These are phyloP conservation scores for Gaertneriomyces semiglobifer DNA, from an alignment of 192 early-diverging fungal species.

Conservation along the genomic window DNA sequence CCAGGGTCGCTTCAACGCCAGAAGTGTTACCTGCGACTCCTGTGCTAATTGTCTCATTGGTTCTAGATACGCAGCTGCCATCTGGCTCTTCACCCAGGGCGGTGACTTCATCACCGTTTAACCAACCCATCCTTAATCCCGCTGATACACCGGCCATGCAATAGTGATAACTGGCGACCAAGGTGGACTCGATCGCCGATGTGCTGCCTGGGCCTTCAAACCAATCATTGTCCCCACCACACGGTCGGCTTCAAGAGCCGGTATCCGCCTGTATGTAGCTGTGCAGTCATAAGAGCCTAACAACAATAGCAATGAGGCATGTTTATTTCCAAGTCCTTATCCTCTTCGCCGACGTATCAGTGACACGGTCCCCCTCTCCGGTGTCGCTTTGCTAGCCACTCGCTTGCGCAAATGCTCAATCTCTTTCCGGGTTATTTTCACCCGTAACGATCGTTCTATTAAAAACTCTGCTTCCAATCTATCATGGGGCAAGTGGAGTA, in stretches of 20 bases:
- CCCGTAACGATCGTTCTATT: conserved; percentile 64
- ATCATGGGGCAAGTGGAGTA: conserved; percentile 77
- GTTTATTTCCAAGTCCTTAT: no score
- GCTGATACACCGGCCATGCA: no score
- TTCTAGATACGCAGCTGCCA: not conserved
- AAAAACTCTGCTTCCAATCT: conserved; percentile 58
- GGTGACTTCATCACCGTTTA: conserved; percentile 6
- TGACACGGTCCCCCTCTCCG: conserved; percentile 19
- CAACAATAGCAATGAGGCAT: no score
- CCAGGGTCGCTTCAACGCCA: not conserved
- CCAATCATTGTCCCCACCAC: no score
- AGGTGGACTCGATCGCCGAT: no score
- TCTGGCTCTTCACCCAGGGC: not conserved
- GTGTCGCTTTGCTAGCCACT: conserved; percentile 9
- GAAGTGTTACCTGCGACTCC: not conserved
- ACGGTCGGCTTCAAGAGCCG: no score
- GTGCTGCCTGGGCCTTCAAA: no score
- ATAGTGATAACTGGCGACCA: no score
- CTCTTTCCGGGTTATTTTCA: conserved; percentile 51
- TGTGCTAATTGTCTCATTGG: not conserved
- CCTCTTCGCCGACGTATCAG: not conserved
- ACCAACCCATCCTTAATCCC: not conserved
- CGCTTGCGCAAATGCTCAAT: conserved; percentile 19
- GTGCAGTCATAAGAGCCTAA: no score
- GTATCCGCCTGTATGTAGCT: no score